Base-by-base conservation (phyloP, 768 basidiomycete species). In the Mrakia hoshinonis region DNA sequence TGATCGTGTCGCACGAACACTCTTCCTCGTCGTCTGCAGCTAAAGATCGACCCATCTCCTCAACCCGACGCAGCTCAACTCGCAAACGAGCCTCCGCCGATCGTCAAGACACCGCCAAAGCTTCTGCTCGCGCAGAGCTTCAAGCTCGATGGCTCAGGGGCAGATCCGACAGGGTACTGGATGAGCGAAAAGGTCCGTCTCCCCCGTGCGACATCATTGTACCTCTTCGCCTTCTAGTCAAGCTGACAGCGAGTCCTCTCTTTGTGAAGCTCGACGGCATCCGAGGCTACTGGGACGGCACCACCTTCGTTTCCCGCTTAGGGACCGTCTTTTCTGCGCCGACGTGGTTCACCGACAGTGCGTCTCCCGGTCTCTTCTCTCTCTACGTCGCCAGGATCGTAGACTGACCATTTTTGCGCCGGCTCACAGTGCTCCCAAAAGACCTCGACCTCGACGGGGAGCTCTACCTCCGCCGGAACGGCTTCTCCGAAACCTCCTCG, bases 201-300 rank as follows among this genome's bases (percentile, higher is more conserved):
- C 4, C 29, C 43, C 7, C 43, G 15, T 43, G 43, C 43, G 43
- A 43, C 6, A 7, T 6, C 43, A 15, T 6, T 43, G 7, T 7
- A 6, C 29, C 55, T 34, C 13, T 18, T 36, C 34, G 20, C 2
- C 20, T 22, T 60, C 58, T 4, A 10, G 3, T 55, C 54, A 26
- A 51, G 49, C 51, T 31, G n/a, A 15, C 54, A 10, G 3, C 29
- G n/a, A n/a, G n/a, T 29, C 26, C 26, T 26, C 29, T 24, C 13
- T 31, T 55, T 15, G 34, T n/a, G 26, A 26, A 61, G 58, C 58
- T 61, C 34, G 58, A 61, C 10, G 58, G 58, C 0, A 61, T 61
- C 20, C 58, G 58, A 61, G 58, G 58, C 6, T 61, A 61, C 58
- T 61, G 58, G 58, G 58, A 61, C 20, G 58, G 58, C 15, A 61